Evolutionary conservation across 2,329 filamentous ascomycete genomes (phyloP), one percentile per base, ranked within the genome.

Genomic region (Trichoderma sp.): DNA sequence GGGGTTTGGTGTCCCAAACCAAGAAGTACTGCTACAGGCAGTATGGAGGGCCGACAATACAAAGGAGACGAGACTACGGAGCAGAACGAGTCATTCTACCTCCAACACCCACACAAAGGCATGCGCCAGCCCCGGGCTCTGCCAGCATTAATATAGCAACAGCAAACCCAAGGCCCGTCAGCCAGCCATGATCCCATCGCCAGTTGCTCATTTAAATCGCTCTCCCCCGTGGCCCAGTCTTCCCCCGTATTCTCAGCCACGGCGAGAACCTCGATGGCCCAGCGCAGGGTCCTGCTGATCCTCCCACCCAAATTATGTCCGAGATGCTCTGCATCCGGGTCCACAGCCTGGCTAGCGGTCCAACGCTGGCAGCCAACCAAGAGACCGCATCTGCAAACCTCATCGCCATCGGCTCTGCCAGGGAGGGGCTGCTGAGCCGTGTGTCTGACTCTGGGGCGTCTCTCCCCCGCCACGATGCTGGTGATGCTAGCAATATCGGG

Each of bases 341-440:
- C 61, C 61, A 64, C 61, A 35, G 42, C 10, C 35, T 35, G 35
- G 8, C 8, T 39, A 32, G 25, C 34, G 59, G 22, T 39, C 19
- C 39, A 35, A 22, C 57, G 27, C 35, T 45, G 35, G 3, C 35
- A n/a, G n/a, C 61, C 50, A 56, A 42, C 50, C 61, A 64, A 32
- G 27, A 12, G n/a, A n/a, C n/a, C 61, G 50, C 50, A 54, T 64
- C 61, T 64, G 17, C 35, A 42, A 39, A 45, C 50, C 34, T 45
- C 61, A 34, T 64, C 61, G 50, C 61, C 50, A 45, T 64, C 60
- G 35, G 29, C 39, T 17, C 39, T 48, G 29, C 12, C n/a, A 65
- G 5, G 52, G 52, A 58, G 53, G 63, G 63, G 63, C 63, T 57
- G 63, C 29, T 45, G 60, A 54, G 50, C 35, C 45, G 52, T 56